These are phyloP conservation scores for Clitopilus hobsonii DNA, from an alignment of 768 basidiomycete genomes.

Conservation along the genomic window DNA sequence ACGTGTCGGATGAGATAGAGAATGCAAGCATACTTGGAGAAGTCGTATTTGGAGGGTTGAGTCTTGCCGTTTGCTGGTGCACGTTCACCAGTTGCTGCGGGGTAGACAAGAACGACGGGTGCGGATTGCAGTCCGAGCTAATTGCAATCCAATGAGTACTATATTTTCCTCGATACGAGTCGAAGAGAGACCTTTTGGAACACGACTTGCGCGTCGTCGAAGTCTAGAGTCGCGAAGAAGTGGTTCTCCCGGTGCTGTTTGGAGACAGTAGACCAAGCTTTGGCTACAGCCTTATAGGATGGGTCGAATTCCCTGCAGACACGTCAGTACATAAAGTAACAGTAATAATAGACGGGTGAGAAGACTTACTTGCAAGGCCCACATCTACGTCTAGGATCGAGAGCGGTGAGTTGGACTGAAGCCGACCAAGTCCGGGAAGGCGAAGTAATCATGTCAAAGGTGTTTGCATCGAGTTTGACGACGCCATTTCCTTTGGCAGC, in stretches of 20 bases:
- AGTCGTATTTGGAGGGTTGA: conserved; percentile 68
- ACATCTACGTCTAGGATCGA: conserved; percentile 78
- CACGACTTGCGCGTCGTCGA: conserved; percentile 65
- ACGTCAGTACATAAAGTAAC: conserved; percentile 1
- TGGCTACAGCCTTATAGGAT: conserved; percentile 73
- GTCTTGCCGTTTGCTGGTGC: conserved; percentile 51
- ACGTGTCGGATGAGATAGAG: neutral
- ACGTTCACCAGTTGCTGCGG: conserved; percentile 67
- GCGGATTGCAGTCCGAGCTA: conserved; percentile 84
- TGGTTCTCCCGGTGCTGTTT: conserved; percentile 66
- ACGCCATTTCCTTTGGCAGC: conserved; percentile 73
- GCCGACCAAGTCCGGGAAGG: conserved; percentile 83
- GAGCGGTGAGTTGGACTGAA: conserved; percentile 85
- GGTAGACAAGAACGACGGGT: conserved; percentile 77
- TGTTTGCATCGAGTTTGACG: conserved; percentile 71
- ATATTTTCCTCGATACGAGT: too few relatives aligned
- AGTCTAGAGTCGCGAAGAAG: conserved; percentile 93
- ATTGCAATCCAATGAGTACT: too few relatives aligned
- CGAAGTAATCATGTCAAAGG: conserved; percentile 74
- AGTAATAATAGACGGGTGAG: too few relatives aligned
- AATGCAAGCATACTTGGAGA: conserved; percentile 52
- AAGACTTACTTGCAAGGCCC: conserved; percentile 90
- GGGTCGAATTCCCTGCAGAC: conserved; percentile 81
- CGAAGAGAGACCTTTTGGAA: conserved; percentile 81
- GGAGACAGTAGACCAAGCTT: conserved; percentile 71